A percentile compares a stretch with the other conserved stretches of the same genome.
These are phyloP conservation scores for Capsella bursapastoris DNA, from an alignment of 345 rosid genomes.

Conservation along the genomic window DNA sequence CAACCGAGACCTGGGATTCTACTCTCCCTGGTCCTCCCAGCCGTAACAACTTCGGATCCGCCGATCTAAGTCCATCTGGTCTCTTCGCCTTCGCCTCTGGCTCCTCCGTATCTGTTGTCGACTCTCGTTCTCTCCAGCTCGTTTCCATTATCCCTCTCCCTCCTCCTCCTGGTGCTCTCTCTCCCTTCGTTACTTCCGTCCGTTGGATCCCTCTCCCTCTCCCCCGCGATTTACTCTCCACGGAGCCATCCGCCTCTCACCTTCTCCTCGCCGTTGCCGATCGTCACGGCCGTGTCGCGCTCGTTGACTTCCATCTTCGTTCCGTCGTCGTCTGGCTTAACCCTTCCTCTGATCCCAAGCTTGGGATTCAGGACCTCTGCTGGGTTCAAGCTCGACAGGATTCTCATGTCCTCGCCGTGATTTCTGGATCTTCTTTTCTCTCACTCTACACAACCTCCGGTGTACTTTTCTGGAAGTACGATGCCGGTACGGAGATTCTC, in stretches of 20 bases:
- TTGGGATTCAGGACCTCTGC: conserved; percentile 86
- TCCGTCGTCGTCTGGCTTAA: conserved; percentile 70
- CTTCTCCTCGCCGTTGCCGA: conserved; percentile 89
- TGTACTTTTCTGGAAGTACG: conserved; percentile 75
- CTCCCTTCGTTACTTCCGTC: conserved; percentile 82
- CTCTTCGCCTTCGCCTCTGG: conserved; percentile 90
- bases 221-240: conserved; percentile 75
- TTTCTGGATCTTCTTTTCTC: conserved; percentile 75
- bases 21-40: conserved; percentile 94
- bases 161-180: conserved; percentile 69
- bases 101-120: conserved; percentile 75
- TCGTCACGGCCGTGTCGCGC: conserved; percentile 90
- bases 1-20: conserved; percentile 57
- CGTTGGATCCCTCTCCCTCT: conserved; percentile 90
- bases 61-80: conserved; percentile 76
- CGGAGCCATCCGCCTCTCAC: conserved; percentile 74
- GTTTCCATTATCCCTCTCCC: conserved; percentile 79
- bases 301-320: conserved; percentile 75
- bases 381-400: conserved; percentile 70
- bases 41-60: conserved; percentile 90
- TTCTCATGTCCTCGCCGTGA: conserved; percentile 64
- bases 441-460: conserved; percentile 57
- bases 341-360: conserved; percentile 54
- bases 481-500: conserved; percentile 74
- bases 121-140: conserved; percentile 86